Percentiles rank a stretch among this genome's conserved stretches.
These are phyloP conservation scores for Coniella lustricola DNA, from an alignment of 2,329 filamentous ascomycete genomes.

Conservation along the genomic window DNA sequence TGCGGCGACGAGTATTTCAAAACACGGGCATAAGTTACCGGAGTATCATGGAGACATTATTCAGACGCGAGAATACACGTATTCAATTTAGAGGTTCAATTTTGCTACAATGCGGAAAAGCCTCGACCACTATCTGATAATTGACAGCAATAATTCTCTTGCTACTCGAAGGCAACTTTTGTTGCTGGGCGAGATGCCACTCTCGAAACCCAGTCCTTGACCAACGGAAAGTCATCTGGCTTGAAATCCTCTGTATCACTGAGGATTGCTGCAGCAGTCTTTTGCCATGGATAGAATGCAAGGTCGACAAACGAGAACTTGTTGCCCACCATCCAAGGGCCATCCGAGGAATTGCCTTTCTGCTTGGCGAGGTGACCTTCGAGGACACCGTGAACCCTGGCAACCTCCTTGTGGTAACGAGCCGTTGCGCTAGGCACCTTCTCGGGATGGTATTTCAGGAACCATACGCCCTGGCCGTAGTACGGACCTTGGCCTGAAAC, in stretches of 20 bases:
- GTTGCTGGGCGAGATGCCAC: neutral
- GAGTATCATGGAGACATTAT: too few species aligned
- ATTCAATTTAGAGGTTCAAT: too few species aligned
- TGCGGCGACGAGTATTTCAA: too few species aligned
- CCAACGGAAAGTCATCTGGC: neutral
- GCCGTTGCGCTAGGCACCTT: slow-evolving; percentile 1
- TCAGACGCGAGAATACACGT: too few species aligned
- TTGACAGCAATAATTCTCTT: neutral
- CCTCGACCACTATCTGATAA: too few species aligned
- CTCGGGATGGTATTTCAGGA: slow-evolving; percentile 16
- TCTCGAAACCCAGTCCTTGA: neutral
- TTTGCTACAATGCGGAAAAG: too few species aligned
- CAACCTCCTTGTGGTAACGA: slow-evolving; percentile 1
- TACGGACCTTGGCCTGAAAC: slow-evolving; percentile 36
- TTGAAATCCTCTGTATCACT: neutral
- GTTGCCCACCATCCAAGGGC: slow-evolving; percentile 10
- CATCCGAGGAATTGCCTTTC: neutral
- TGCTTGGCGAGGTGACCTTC: slow-evolving; percentile 6
- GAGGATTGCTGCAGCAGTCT: neutral
- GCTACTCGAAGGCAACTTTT: neutral
- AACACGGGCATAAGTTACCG: too few species aligned
- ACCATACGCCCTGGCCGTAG: slow-evolving; percentile 31
- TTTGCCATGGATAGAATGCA: slow-evolving; percentile 8
- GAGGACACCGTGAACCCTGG: slow-evolving; percentile 6
- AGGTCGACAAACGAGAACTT: slow-evolving; percentile 10